These are phyloP conservation scores for Rhodotorula sp. DNA, from an alignment of 1,284 basidiomycete genomes.

Conservation along the genomic window DNA sequence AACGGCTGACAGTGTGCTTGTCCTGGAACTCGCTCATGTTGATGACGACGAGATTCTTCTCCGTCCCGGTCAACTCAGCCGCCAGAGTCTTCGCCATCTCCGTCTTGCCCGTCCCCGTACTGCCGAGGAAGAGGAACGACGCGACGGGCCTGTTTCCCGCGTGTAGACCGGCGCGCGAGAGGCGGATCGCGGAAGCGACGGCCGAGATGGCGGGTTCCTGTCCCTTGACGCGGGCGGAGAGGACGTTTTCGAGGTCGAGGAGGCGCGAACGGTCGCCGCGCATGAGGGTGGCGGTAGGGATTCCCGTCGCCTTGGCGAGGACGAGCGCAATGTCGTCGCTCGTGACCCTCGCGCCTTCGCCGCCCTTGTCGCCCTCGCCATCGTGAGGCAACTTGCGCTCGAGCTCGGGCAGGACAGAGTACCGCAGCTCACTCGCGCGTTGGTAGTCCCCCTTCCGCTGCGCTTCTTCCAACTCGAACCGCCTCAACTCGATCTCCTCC, in stretches of 20 bases:
- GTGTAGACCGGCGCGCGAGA: conserved; percentile 85
- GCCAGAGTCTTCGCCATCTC: conserved; percentile 85
- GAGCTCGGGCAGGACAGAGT: conserved; percentile 77
- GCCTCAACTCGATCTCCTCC: conserved; percentile 74
- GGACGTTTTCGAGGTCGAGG: conserved; percentile 83
- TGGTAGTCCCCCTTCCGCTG: conserved; percentile 76
- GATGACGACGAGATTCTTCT: conserved; percentile 55
- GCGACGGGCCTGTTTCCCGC: conserved; percentile 82
- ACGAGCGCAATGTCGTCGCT: conserved; percentile 84
- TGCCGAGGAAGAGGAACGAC: conserved; percentile 84
- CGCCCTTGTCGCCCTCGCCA: conserved; percentile 60
- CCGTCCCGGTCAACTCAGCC: conserved; percentile 30
- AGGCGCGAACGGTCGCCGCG: conserved; percentile 87
- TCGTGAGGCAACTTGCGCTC: conserved; percentile 72
- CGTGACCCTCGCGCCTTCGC: conserved; percentile 71
- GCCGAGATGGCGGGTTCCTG: conserved; percentile 79
- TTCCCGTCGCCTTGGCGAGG: conserved; percentile 70
- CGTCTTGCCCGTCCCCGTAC: conserved; percentile 75
- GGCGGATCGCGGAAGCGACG: conserved; percentile 81
- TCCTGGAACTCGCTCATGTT: conserved; percentile 66
- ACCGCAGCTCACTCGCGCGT: conserved; percentile 63
- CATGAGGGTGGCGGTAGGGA: conserved; percentile 82
- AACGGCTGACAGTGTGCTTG: conserved; percentile 73
- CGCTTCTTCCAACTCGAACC: conserved; percentile 75
- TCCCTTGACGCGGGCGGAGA: conserved; percentile 75